Base-by-base conservation (phyloP, 352 stramenopile genomes). In the Phytophthora meadii region DNA sequence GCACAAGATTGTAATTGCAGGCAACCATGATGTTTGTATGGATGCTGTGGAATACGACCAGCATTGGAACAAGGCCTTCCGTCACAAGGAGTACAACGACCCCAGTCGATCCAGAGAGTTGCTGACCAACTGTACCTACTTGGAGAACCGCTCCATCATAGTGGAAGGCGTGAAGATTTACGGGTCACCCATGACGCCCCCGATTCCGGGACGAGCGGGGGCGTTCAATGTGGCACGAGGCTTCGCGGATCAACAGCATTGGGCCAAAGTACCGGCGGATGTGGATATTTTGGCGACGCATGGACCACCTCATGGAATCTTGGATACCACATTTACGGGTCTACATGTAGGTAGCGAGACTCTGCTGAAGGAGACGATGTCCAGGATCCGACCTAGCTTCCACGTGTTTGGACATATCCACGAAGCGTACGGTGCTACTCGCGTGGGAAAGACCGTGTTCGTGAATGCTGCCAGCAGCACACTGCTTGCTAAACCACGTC, bases 341-440 rank as follows among this genome's bases (percentile, higher is more conserved):
- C 54, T 77, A 12, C 79, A 79, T 54, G 89, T 92, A 17, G 93
- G 93, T 19, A 94, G 94, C 52, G 81, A 90, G 51, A 77, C 84
- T 30, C 72, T 98, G 45, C 60, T 97, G 37, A 77, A 87, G 34
- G 77, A 96, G 48, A 81, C 96, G 17, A 78, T 95, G 59, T 86
- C 87, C 27, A 82, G 88, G 30, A 83, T 94, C 22, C 76, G 81
- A 24, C 93, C 92, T 14, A 71, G 82, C 32, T 89, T 97, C 47
- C 87, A 97, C 66, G 64, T 98, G 4, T 98, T 97, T 70, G 93
- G 92, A 32, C 93, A 98, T 72, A 97, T 98, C 61, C 93, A 98
- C 64, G 88, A 98, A 72, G 84, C 76, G 11, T 94, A 93, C 50
- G 93, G 93, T 61, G 77, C 82, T 19, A 82, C 80, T 17, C 85